Conservation (phyloP, 371 early-diverging fungal genomes). For the Capniomyces stellatus region DNA sequence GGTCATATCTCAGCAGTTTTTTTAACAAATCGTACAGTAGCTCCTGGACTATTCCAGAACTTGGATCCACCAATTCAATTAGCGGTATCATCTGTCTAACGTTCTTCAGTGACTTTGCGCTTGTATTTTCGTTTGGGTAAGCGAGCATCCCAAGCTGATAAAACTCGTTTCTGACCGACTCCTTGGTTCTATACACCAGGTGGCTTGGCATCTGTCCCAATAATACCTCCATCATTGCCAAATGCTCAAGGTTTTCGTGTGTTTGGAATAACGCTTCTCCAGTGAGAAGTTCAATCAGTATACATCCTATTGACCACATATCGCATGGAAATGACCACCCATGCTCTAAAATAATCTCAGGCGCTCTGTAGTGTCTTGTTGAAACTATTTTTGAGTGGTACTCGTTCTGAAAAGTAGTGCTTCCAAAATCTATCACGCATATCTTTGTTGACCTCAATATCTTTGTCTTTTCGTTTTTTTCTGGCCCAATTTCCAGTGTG, state of each 20-base stretch:
- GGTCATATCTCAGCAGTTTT: background rate
- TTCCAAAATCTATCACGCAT: conserved; percentile 84
- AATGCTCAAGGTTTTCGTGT: conserved; percentile 91
- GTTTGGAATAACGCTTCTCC: conserved; percentile 92
- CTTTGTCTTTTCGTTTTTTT: conserved; percentile 19
- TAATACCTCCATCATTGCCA: conserved; percentile 92
- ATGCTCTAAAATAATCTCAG: conserved; percentile 82
- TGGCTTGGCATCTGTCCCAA: conserved; percentile 82
- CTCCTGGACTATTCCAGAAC: background rate
- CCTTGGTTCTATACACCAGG: background rate
- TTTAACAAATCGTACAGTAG: background rate
- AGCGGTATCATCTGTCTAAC: background rate
- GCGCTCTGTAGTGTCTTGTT: conserved; percentile 92
- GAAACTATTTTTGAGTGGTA: conserved; percentile 85
- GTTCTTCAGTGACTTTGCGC: background rate
- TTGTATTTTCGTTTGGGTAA: background rate
- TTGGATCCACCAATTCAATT: background rate
- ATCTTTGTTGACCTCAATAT: conserved; percentile 55
- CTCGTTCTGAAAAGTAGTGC: conserved; percentile 83
- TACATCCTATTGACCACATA: conserved; percentile 95
- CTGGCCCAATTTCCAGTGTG: conserved; percentile 14
- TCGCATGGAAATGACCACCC: conserved; percentile 95
- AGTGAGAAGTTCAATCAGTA: conserved; percentile 79
- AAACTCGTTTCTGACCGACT: background rate
- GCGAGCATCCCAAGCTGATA: background rate